Evolutionary conservation across 345 rosid genomes (phyloP).

Genomic region (Populus tremula): DNA sequence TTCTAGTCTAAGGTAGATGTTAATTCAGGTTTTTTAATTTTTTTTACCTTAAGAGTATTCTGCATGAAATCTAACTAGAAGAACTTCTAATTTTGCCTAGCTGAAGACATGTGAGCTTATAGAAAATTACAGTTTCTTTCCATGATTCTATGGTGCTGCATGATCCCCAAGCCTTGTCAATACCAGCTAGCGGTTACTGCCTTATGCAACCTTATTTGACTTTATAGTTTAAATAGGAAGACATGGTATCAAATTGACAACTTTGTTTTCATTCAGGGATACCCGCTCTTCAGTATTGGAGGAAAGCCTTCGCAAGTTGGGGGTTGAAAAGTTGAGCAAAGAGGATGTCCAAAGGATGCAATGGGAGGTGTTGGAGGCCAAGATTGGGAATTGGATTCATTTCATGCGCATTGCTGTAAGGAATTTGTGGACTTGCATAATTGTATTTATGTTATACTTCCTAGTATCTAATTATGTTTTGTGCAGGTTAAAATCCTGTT

Average conservation of each 20-base stretch:
- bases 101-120: neutral
- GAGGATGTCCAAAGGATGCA: conserved; percentile 98
- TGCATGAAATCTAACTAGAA: neutral
- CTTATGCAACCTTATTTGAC: neutral
- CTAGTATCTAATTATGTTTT: conserved; percentile 16
- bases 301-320: conserved; percentile 83
- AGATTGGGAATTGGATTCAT: conserved; percentile 98
- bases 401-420: conserved; percentile 98
- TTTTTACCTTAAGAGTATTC: neutral
- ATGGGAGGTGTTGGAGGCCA: conserved; percentile 98
- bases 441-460: neutral
- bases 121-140: neutral
- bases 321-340: conserved; percentile 93
- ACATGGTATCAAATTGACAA: neutral
- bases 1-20: neutral
- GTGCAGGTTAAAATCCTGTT: conserved; percentile 88
- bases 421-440: conserved; percentile 1
- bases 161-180: neutral
- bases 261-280: conserved; percentile 50
- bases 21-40: neutral
- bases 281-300: conserved; percentile 76
- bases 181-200: neutral
- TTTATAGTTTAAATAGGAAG: neutral
- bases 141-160: neutral
- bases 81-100: neutral